phyloP scores from a whole-genome alignment of 345 rosid species.

The Lepidium africanum region DNA sequence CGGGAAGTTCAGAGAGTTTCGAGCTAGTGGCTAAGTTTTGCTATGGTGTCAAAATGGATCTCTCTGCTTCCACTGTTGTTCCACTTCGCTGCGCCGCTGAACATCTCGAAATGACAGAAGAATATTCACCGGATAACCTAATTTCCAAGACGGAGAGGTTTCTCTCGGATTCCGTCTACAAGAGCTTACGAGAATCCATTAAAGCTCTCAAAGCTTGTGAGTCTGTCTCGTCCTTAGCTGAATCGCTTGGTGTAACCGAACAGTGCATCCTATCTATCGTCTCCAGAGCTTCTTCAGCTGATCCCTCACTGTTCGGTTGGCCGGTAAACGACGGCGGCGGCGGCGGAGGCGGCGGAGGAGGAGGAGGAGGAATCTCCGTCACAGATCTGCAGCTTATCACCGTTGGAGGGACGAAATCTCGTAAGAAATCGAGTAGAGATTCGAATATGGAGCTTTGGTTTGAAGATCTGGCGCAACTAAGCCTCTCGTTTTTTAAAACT shows the following conservation, averaged over 20 bases:
- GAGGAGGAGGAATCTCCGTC: background rate
- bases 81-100: constrained; percentile 92
- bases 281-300: constrained; percentile 58
- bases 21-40: constrained; percentile 91
- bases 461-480: constrained; percentile 60
- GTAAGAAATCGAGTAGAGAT: constrained; percentile 41
- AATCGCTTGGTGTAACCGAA: constrained; percentile 49
- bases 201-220: constrained; percentile 83
- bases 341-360: constrained; percentile 2
- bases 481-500: constrained; percentile 44
- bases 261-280: constrained; percentile 60
- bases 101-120: constrained; percentile 84
- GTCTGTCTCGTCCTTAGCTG: constrained; percentile 42
- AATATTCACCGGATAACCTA: constrained; percentile 68
- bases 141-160: constrained; percentile 62
- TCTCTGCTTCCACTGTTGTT: constrained; percentile 52
- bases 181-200: constrained; percentile 59
- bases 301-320: constrained; percentile 82
- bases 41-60: constrained; percentile 81
- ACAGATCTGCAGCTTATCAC: background rate
- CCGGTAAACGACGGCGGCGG: constrained; percentile 54
- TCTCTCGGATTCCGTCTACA: constrained; percentile 59
- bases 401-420: constrained; percentile 26
- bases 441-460: constrained; percentile 50
- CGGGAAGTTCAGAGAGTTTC: constrained; percentile 85